Evolutionary conservation across 768 basidiomycete genomes (phyloP), one percentile per base, ranked within the genome.

Genomic region (Coprinellus aureogranulatus): DNA sequence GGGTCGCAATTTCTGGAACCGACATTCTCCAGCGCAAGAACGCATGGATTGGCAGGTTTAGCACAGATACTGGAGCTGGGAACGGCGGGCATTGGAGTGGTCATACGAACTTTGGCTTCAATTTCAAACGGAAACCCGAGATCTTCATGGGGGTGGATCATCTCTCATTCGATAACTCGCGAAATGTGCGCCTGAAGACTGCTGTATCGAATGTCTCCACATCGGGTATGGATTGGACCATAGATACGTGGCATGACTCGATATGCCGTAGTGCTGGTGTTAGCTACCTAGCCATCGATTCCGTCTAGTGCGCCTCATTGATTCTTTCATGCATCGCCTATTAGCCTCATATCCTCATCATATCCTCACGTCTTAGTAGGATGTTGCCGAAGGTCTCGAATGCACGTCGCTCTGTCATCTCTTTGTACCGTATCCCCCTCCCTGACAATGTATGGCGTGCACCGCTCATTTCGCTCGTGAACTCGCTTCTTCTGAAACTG

Each of bases 141-240:
- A 14, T 55, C n/a, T 55, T 55, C 22, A 28, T 55, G 18, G 54
- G 42, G 11, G 27, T 55, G 20, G 27, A 45, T n/a, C 28, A 46
- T 10, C 18, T 55, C 28, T 20, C 30, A 5, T 20, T 31, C 2
- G 30, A 10, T 6, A 1, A 20, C 16, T 11, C 26, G 10, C 46
- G 22, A 20, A 31, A 46, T 23, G 4, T 55, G 5, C 41, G 44
- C 2, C 12, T 55, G 22, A 18, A 10, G 2, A 9, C 37, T 28
- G 16, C 25, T 18, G 47, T 44, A n/a, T 55, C 45, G 2, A 25
- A 37, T 1, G 54, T 55, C 16, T 45, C 54, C 5, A n/a, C 11
- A 20, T 11, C 30, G 2, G 54, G 54, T 8, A 55, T 55, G 54
- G 30, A 47, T 23, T 55, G 54, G 54, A 55, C 30, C 28, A 34